phyloP scores from a whole-genome alignment of 2,329 filamentous ascomycete genomes.

The Sporothrix luriei region DNA sequence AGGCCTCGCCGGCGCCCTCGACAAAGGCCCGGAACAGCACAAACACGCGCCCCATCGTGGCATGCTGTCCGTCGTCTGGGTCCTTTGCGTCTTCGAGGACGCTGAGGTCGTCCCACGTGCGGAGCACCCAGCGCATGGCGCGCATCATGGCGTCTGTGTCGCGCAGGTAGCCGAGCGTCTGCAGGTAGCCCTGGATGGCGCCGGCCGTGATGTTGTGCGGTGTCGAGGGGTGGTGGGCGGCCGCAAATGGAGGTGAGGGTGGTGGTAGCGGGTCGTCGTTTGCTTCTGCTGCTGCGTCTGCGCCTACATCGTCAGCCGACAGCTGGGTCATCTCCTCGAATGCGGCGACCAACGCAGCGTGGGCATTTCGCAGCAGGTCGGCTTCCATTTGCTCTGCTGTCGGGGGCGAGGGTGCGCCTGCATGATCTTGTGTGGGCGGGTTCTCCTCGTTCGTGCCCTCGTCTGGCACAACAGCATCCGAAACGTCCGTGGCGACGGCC shows the following conservation, averaged over 20 bases:
- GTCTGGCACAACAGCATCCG: background rate
- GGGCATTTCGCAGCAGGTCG: constrained; percentile 32
- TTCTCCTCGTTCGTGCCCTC: background rate
- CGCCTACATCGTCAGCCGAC: background rate
- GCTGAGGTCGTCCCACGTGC: constrained; percentile 48
- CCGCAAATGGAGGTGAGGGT: background rate
- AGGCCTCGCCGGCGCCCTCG: constrained; percentile 43
- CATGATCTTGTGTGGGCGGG: background rate
- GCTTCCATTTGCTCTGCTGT: background rate
- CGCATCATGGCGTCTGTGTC: constrained; percentile 61
- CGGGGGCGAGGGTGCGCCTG: background rate
- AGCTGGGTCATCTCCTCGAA: constrained; percentile 40
- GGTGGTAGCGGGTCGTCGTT: background rate
- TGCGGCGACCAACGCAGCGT: constrained; percentile 32
- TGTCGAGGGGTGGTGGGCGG: constrained; percentile 33
- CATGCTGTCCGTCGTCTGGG: constrained; percentile 44
- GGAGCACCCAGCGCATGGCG: constrained; percentile 61
- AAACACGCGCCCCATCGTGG: constrained; percentile 40
- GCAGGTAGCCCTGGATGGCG: constrained; percentile 62
- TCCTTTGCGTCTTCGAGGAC: constrained; percentile 45
- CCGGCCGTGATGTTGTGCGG: constrained; percentile 51
- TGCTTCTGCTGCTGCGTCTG: background rate
- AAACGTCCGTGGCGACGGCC: background rate
- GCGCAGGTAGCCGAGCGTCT: constrained; percentile 62
- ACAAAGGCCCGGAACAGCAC: constrained; percentile 53